Conservation (phyloP, 2,329 filamentous ascomycete genomes). For the Microsporum canis region DNA sequence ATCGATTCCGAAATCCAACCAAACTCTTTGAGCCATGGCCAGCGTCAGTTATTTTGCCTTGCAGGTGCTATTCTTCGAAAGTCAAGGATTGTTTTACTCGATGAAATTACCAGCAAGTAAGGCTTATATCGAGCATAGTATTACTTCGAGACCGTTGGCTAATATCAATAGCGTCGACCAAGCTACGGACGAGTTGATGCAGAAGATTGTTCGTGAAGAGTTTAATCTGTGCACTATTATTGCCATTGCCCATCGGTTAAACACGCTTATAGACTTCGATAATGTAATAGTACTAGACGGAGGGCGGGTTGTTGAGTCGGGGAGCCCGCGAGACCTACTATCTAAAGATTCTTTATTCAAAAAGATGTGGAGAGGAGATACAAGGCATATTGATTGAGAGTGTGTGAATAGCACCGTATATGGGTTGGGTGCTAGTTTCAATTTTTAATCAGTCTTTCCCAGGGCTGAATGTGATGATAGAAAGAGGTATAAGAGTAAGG, state of each 20-base stretch:
- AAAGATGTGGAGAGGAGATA: neutral
- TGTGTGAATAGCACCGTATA: neutral
- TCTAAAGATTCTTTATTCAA: neutral
- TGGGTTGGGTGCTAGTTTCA: neutral
- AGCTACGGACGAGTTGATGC: constrained; percentile 10
- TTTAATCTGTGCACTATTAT: constrained; percentile 11
- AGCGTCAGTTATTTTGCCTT: constrained; percentile 54
- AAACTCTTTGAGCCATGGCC: constrained; percentile 38
- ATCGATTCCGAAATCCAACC: constrained; percentile 34
- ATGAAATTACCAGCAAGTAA: constrained; percentile 50
- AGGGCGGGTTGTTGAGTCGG: neutral
- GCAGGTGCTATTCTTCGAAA: constrained; percentile 50
- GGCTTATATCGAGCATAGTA: constrained; percentile 6
- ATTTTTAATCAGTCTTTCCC: neutral
- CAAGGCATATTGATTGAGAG: neutral
- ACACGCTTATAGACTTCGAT: neutral
- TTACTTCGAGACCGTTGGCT: neutral
- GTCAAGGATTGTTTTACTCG: constrained; percentile 52
- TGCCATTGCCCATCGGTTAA: constrained; percentile 7
- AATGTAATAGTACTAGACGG: neutral
- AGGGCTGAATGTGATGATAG: neutral
- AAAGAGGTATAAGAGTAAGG: neutral
- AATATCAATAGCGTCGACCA: constrained; percentile 7
- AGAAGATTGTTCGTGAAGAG: constrained; percentile 7
- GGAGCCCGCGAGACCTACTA: neutral